A percentile compares a stretch with the other conserved stretches of the same genome.
phyloP scores from a whole-genome alignment of 1,284 basidiomycete genomes.

The Trichosporon faecale region DNA sequence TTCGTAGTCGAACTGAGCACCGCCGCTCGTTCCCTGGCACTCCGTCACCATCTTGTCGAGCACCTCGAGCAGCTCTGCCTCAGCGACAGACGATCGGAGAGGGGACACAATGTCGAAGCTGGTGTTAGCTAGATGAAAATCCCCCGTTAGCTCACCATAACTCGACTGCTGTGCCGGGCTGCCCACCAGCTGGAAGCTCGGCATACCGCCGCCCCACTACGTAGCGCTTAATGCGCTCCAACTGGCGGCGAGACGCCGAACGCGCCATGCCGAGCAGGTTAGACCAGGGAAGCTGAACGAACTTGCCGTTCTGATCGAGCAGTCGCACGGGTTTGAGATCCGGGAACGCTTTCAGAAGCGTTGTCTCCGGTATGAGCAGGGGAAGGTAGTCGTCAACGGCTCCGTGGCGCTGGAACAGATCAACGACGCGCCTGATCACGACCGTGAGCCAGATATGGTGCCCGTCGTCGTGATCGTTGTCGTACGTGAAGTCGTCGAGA shows the following conservation, averaged over 20 bases:
- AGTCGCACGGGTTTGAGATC: slow-evolving; percentile 64
- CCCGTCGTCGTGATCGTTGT: slow-evolving; percentile 68
- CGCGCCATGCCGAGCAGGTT: slow-evolving; percentile 79
- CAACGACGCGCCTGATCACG: slow-evolving; percentile 69
- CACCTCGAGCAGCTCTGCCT: slow-evolving; percentile 51
- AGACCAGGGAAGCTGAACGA: slow-evolving; percentile 75
- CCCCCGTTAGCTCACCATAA: slow-evolving; percentile 36
- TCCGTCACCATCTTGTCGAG: slow-evolving; percentile 50
- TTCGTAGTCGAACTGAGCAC: slow-evolving; percentile 45
- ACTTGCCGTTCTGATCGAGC: slow-evolving; percentile 76
- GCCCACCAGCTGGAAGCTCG: slow-evolving; percentile 44
- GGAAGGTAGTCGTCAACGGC: slow-evolving; percentile 78
- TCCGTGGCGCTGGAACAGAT: slow-evolving; percentile 81
- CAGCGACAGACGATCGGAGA: slow-evolving; percentile 45
- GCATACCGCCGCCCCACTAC: slow-evolving; percentile 70
- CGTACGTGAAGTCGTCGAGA: slow-evolving; percentile 70
- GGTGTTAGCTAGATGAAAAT: slow-evolving; percentile 5
- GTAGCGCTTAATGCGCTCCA: slow-evolving; percentile 82
- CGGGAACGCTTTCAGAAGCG: slow-evolving; percentile 60
- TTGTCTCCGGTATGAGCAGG: slow-evolving; percentile 67
- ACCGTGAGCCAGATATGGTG: slow-evolving; percentile 52
- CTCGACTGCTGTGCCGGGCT: slow-evolving; percentile 44
- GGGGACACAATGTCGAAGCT: slow-evolving; percentile 53
- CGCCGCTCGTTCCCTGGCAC: slow-evolving; percentile 39
- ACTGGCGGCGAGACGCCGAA: slow-evolving; percentile 69